Evolutionary conservation across 169 alveolate species (phyloP), one percentile per base, ranked within the genome.

Genomic region (Cryptosporidium ubiquitum): DNA sequence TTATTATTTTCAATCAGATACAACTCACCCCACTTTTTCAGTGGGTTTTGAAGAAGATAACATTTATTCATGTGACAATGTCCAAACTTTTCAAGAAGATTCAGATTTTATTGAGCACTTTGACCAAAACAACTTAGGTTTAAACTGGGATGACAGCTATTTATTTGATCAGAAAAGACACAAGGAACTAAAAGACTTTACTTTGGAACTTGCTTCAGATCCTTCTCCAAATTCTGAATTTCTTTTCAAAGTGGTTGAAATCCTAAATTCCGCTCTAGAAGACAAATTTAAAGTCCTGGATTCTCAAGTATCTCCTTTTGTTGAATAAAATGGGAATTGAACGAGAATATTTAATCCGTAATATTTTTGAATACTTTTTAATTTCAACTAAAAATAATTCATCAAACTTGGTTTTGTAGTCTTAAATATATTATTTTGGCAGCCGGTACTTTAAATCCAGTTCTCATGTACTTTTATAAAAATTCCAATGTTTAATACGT

Each of bases 161-260:
- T 47, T 35, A 55, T 10, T 23, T 26, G 40, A 35, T 14, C 71
- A 31, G 51, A 29, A 64, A 26, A 64, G 5, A 18, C 71, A n/a
- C 6, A 18, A 18, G 52, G 71, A 64, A 49, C 71, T 64, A 29
- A 64, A 35, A 14, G 71, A 64, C 12, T 23, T 64, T 7, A 64
- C 71, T n/a, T 37, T 64, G 0, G 51, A 64, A 49, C 71, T 64
- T 23, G 42, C 47, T 29, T 12, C 42, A 1, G 47, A 64, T 29
- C 49, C 71, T 33, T 37, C 42, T 37, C 71, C 71, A 29, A 64
- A 29, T 12, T n/a, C 42, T n/a, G 71, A 64, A 16, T 33, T 64
- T 33, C 71, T 64, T 5, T 47, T 64, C 29, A n/a, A 31, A 26
- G 71, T 37, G 16, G 39, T 49, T 37, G 52, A 64, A n/a, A 37